Percentiles rank a stretch among this genome's conserved stretches.
These are phyloP conservation scores for Metschnikowia reukaufii DNA, from an alignment of 805 yeast species.

Conservation along the genomic window DNA sequence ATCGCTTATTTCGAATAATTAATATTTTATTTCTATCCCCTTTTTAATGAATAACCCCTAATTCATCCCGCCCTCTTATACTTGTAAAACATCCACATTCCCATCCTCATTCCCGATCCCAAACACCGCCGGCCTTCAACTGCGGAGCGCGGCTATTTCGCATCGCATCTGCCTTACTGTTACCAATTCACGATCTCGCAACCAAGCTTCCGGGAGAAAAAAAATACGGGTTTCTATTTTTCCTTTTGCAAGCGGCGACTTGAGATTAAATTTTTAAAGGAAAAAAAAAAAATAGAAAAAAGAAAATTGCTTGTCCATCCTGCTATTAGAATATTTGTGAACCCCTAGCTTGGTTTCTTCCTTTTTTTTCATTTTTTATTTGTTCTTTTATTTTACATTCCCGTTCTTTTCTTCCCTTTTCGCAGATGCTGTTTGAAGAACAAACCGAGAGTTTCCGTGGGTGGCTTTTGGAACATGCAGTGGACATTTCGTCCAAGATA, in stretches of 20 bases:
- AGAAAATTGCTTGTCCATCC: too few species aligned
- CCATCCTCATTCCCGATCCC: neutral
- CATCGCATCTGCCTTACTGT: conserved; percentile 6
- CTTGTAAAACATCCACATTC: neutral
- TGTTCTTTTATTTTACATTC: neutral
- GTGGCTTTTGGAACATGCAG: conserved; percentile 37
- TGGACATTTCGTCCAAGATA: conserved; percentile 55
- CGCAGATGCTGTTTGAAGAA: conserved; percentile 8
- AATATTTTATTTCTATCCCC: neutral
- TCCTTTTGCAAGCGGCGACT: neutral
- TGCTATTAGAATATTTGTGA: too few species aligned
- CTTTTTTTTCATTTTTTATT: neutral
- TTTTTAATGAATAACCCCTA: too few species aligned
- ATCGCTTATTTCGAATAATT: neutral
- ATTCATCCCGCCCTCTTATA: too few species aligned
- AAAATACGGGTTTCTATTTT: neutral
- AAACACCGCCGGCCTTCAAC: neutral
- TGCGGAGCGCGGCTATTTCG: neutral
- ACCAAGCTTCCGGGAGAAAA: neutral
- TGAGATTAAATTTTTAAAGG: too few species aligned
- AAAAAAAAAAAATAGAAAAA: too few species aligned
- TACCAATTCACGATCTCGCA: conserved; percentile 1
- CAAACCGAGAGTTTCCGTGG: conserved; percentile 23
- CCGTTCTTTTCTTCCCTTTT: neutral
- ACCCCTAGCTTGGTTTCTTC: too few species aligned